Percentiles rank a stretch among this genome's conserved stretches.
Conservation (phyloP, 2,329 filamentous ascomycete genomes). For the Dactylella cylindrospora region DNA sequence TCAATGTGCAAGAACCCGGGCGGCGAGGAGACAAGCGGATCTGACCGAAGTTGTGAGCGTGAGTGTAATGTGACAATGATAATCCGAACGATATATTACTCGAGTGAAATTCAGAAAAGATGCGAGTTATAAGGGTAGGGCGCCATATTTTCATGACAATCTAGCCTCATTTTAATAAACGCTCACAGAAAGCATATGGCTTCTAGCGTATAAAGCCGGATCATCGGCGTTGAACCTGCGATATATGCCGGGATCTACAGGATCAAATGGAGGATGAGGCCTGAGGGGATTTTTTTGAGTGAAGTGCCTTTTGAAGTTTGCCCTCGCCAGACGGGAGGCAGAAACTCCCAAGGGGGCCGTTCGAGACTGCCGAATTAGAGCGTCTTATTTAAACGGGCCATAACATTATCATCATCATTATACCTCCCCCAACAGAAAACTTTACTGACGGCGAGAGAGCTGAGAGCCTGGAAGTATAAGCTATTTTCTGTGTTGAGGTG, state of each 20-base stretch:
- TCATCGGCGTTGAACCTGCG: conserved; percentile 13
- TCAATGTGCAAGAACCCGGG: not conserved
- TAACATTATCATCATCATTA: no score
- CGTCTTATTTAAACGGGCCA: no score
- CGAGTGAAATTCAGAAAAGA: conserved; percentile 21
- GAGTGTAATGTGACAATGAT: conserved; percentile 1
- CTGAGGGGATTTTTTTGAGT: no score
- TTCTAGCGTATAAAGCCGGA: conserved; percentile 18
- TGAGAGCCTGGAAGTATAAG: no score
- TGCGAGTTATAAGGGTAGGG: conserved; percentile 20
- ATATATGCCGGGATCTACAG: conserved; percentile 16
- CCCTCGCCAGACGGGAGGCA: no score
- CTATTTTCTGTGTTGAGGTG: no score
- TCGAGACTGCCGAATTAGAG: no score
- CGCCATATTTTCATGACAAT: conserved; percentile 30
- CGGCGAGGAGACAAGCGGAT: not conserved
- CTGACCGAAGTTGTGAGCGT: no score
- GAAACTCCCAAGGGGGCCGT: no score
- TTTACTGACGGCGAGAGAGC: no score
- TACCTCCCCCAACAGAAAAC: no score
- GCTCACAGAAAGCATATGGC: conserved; percentile 33
- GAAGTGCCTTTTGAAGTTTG: no score
- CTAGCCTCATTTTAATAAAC: conserved; percentile 30
- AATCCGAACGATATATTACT: conserved; percentile 26
- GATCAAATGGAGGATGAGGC: conserved; percentile 18